Conservation (phyloP, 2,329 filamentous ascomycete species). For the Aspergillus transmontanensis region DNA sequence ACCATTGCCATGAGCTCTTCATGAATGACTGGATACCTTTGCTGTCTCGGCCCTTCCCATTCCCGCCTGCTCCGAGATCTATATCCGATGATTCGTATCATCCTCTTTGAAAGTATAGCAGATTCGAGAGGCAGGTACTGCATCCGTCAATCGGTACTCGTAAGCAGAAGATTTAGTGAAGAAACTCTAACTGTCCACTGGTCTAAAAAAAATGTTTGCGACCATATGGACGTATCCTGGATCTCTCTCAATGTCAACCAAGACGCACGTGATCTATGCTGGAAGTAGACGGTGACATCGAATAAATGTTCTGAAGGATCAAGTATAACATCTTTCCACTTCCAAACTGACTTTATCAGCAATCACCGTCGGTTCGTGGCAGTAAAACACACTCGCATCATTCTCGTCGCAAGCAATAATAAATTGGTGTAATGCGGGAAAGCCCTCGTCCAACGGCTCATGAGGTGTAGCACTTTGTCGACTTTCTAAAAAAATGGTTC, state of each 20-base stretch:
- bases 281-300: background rate
- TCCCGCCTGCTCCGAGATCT: background rate
- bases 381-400: no score
- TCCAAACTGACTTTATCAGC: background rate
- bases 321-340: background rate
- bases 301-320: background rate
- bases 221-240: background rate
- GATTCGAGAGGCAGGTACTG: background rate
- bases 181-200: background rate
- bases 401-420: no score
- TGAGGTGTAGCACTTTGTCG: no score
- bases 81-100: background rate
- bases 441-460: no score
- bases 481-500: no score
- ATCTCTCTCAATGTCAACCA: background rate
- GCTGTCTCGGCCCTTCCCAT: background rate
- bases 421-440: no score
- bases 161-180: background rate
- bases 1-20: background rate
- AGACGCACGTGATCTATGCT: background rate
- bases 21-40: no score
- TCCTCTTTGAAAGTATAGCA: background rate
- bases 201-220: background rate
- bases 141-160: background rate
- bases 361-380: no score